These are phyloP conservation scores for Capsicum chinense DNA, from an alignment of 257 asterid species.

Conservation along the genomic window DNA sequence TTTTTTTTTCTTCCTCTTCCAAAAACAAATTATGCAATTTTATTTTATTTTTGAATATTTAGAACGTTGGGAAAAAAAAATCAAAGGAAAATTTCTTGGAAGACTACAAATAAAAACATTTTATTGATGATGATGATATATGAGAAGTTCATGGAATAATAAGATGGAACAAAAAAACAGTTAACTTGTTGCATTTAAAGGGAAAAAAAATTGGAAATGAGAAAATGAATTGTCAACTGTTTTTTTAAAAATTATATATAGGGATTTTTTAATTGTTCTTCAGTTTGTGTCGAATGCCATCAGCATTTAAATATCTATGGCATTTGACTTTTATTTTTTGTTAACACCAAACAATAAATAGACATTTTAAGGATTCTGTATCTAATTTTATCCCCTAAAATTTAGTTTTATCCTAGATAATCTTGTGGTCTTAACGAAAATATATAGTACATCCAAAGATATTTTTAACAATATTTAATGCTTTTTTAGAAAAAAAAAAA, in stretches of 20 bases:
- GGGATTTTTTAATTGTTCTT: neutral
- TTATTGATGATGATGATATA: neutral
- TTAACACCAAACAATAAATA: neutral
- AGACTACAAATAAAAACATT: constrained; percentile 4
- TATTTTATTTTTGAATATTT: neutral
- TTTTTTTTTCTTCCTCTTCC: constrained; percentile 12
- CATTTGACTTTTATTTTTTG: neutral
- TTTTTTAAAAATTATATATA: neutral
- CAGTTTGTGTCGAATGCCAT: neutral
- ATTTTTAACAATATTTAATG: neutral
- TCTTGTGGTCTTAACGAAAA: constrained; percentile 8
- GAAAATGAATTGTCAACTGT: constrained; percentile 13
- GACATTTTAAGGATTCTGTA: neutral
- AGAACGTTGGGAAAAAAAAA: neutral
- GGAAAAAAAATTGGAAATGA: neutral
- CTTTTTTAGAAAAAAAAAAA: neutral
- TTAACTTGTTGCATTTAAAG: neutral
- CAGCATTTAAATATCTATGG: neutral
- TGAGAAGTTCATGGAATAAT: constrained; percentile 15
- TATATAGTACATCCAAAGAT: constrained; percentile 12
- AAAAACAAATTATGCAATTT: constrained; percentile 2
- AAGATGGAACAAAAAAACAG: neutral
- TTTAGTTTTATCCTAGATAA: constrained; percentile 13
- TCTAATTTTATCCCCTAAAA: neutral
- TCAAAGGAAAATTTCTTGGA: neutral